Percentiles rank a stretch among this genome's conserved stretches.
Conservation (phyloP, 164 flowering plant genomes). For the Echeveria elegans region DNA sequence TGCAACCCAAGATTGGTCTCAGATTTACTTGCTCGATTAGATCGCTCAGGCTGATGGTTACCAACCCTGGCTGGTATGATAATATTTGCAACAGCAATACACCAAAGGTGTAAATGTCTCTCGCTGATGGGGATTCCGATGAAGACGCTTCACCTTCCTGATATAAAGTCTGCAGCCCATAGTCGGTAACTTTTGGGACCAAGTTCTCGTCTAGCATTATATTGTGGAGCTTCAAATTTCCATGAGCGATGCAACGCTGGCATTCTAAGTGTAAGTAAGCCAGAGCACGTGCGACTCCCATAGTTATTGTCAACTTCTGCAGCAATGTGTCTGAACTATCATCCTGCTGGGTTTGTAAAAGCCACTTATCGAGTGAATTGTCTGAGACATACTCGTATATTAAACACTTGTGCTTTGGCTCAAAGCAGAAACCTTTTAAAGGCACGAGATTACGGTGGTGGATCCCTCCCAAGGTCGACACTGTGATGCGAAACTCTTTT, state of each 20-base stretch:
- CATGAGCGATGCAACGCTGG: conserved; percentile 57
- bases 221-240: conserved; percentile 54
- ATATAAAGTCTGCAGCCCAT: conserved; percentile 30
- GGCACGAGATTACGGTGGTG: conserved; percentile 55
- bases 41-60: conserved; percentile 23
- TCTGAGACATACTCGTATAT: conserved; percentile 56
- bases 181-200: conserved; percentile 51
- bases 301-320: conserved; percentile 44
- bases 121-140: conserved; percentile 23
- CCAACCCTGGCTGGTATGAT: conserved; percentile 31
- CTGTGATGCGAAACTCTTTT: conserved; percentile 34
- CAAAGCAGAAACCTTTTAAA: conserved; percentile 67
- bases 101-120: conserved; percentile 53
- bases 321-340: conserved; percentile 43
- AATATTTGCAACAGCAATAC: conserved; percentile 36
- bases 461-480: conserved; percentile 41
- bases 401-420: conserved; percentile 32
- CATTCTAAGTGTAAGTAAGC: conserved; percentile 61
- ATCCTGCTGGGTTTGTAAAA: conserved; percentile 16
- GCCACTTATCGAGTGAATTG: conserved; percentile 35
- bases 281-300: conserved; percentile 49
- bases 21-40: conserved; percentile 20
- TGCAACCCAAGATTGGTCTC: background rate
- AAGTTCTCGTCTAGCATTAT: conserved; percentile 48
- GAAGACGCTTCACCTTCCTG: conserved; percentile 13